Percentiles rank a stretch among this genome's conserved stretches.
Conservation (phyloP, 2,329 filamentous ascomycete genomes). For the Fusarium nurragi region DNA sequence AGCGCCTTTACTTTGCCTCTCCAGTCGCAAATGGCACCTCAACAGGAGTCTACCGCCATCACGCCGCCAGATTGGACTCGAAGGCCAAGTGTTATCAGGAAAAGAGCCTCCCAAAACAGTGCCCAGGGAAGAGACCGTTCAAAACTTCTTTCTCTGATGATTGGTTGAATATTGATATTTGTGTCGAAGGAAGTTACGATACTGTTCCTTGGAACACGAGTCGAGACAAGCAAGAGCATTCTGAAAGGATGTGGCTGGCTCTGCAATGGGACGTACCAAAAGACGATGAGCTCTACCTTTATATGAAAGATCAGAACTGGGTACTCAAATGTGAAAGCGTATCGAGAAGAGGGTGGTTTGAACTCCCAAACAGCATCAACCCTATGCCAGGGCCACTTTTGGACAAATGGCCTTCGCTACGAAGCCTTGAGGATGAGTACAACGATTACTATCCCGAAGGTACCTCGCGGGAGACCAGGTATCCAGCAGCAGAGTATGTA, state of each 20-base stretch:
- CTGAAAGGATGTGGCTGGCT: constrained; percentile 13
- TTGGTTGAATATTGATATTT: not conserved
- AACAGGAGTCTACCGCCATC: constrained; percentile 9
- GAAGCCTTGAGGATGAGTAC: not conserved
- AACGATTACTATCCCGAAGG: not conserved
- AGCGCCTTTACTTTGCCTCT: constrained; percentile 4
- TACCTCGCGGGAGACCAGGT: not conserved
- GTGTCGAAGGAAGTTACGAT: constrained; percentile 9
- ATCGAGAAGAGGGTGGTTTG: constrained; percentile 31
- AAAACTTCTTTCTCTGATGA: not conserved
- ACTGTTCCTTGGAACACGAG: constrained; percentile 1
- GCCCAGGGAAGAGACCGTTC: not conserved
- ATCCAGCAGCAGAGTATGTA: not conserved
- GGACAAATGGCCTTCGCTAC: not conserved
- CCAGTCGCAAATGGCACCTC: not conserved
- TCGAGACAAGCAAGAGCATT: constrained; percentile 17
- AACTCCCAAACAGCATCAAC: constrained; percentile 21
- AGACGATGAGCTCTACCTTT: not conserved
- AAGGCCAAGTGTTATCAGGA: not conserved
- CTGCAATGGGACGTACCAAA: not conserved
- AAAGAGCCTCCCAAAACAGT: not conserved
- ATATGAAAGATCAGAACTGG: not conserved
- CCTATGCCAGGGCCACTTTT: not conserved
- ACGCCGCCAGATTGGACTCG: constrained; percentile 23
- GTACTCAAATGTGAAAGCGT: constrained; percentile 8